Conservation (phyloP, 129 eudicot genomes). For the Lactuca saligna region DNA sequence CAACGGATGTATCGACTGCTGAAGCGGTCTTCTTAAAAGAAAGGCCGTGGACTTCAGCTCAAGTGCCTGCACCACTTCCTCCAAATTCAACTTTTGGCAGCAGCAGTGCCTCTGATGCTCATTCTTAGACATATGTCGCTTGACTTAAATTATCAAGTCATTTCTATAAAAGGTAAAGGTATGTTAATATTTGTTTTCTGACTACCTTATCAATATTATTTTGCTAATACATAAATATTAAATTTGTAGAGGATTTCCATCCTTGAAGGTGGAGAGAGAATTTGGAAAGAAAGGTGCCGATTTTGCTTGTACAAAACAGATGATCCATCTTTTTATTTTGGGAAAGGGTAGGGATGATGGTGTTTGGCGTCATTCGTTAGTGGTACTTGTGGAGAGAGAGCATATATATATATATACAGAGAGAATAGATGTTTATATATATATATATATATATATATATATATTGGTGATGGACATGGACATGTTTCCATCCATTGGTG, state of each 20-base stretch:
- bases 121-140: conserved; percentile 3
- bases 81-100: conserved; percentile 71
- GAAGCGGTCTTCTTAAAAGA: conserved; percentile 45
- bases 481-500: background rate
- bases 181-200: background rate
- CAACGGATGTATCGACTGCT: conserved; percentile 40
- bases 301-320: background rate
- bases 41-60: conserved; percentile 64
- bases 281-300: background rate
- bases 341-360: background rate
- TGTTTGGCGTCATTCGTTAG: too few species aligned
- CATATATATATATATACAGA: background rate
- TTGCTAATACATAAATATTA: background rate
- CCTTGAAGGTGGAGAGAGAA: conserved; percentile 12
- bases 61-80: conserved; percentile 58
- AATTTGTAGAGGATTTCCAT: conserved; percentile 3
- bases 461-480: background rate
- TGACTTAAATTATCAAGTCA: background rate
- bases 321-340: background rate
- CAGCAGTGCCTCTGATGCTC: conserved; percentile 27
- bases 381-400: background rate
- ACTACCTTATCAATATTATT: background rate
- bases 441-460: too few species aligned
- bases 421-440: background rate
- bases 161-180: conserved; percentile 10